A percentile compares a stretch with the other conserved stretches of the same genome.
phyloP scores from a whole-genome alignment of 352 stramenopile species.

The Globisporangium abappressorium region DNA sequence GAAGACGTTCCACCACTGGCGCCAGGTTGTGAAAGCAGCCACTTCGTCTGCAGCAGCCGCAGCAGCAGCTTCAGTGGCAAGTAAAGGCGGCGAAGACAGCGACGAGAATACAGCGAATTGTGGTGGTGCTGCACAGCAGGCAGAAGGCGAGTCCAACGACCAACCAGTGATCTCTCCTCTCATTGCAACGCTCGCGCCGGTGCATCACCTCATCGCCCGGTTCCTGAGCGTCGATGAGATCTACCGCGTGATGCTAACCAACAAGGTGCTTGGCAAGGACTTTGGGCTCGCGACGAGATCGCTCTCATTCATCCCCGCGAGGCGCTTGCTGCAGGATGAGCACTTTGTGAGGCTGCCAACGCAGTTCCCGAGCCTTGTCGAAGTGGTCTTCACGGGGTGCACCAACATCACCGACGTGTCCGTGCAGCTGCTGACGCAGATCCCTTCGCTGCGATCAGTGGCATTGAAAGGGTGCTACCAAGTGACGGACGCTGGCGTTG shows the following conservation, averaged over 20 bases:
- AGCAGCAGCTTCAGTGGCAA: conserved; percentile 8
- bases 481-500: conserved; percentile 37
- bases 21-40: conserved; percentile 32
- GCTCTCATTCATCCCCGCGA: conserved; percentile 58
- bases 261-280: conserved; percentile 39
- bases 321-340: conserved; percentile 41
- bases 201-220: conserved; percentile 43
- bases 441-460: conserved; percentile 37
- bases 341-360: conserved; percentile 36
- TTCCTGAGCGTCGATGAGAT: conserved; percentile 52
- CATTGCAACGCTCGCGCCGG: conserved; percentile 23
- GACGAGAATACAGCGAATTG: neutral
- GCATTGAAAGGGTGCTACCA: conserved; percentile 73
- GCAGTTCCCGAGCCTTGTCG: conserved; percentile 49
- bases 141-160: neutral
- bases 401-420: conserved; percentile 49
- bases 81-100: neutral
- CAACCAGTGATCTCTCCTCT: neutral
- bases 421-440: conserved; percentile 32
- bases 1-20: conserved; percentile 76
- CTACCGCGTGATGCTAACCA: conserved; percentile 49
- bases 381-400: conserved; percentile 65
- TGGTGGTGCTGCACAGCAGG: neutral
- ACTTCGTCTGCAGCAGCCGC: conserved; percentile 8
- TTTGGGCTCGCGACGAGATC: conserved; percentile 35